Evolutionary conservation across 768 basidiomycete genomes (phyloP), one percentile per base, ranked within the genome.

Genomic region (Tulasnella sp.): DNA sequence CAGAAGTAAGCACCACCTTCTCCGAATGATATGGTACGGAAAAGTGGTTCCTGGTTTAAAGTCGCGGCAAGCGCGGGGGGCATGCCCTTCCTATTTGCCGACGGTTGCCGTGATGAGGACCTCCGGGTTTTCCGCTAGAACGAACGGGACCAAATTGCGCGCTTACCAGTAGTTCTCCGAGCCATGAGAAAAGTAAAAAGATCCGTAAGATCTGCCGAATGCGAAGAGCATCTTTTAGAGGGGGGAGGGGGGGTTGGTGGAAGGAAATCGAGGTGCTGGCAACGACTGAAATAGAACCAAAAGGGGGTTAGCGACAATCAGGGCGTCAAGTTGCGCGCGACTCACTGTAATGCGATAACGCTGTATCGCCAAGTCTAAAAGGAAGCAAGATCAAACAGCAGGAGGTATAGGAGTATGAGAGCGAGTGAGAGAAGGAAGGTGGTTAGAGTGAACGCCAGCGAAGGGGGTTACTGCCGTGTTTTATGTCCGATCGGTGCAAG

Each of bases 141-240:
- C 29, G 29, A 67, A 13, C 26, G 73, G 61, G 32, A 29, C 10
- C 42, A 26, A 35, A 7, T 0, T 18, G 44, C 11, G 42, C 46
- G 18, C 73, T 44, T 35, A 74, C 73, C 73, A 74, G 15, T 55
- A 74, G 44, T 35, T 55, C 26, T 48, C 44, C 44, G 44, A 55
- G 4, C 73, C 73, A 74, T 74, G 73, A 35, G 73, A n/a, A 9
- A 74, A 32, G 46, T 74, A 74, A 35, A 74, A 74, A 2, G 46
- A 74, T 40, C 73, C 73, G 15, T 20, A 4, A 15, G 20, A 5
- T n/a, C 23, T 32, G 37, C 73, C 73, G 44, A 74, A 74, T 3
- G 73, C 73, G 42, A 74, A 74, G 4, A 74, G 73, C 73, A 74
- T 74, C 3, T 44, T 72, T 70, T 32, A 26, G 16, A 48, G 15